Base-by-base conservation (phyloP, 257 asterid genomes). In the Verbascum thapsus region DNA sequence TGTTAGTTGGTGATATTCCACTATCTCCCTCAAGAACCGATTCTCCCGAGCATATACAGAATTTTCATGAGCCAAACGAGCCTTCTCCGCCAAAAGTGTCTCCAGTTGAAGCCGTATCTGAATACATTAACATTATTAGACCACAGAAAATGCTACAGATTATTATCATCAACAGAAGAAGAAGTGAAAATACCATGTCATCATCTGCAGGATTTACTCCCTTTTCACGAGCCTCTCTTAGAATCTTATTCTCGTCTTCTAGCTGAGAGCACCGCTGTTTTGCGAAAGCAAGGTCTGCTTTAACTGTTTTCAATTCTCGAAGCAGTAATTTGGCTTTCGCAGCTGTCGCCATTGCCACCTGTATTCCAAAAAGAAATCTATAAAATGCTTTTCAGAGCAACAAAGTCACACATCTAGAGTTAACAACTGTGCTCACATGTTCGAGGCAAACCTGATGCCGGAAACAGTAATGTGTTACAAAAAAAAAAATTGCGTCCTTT, bases 291-390 rank as follows among this genome's bases (percentile, higher is more conserved):
- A 92, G 82, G 73, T 92, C 94, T 20, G 95, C 94, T 74, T 89
- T 87, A 15, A 89, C 79, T 13, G 96, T 92, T 76, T 92, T 89
- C 48, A 92, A 80, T 79, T 92, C 99, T 43, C 95, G 78, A n/a
- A 92, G 80, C 1, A 92, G 94, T 51, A 92, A 86, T 70, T 92
- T 89, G 18, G 89, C 97, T 72, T 87, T 92, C 3, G 97, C 99
- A 67, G 99, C 96, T 12, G 94, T 89, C 30, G 97, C 99, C 97
- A 92, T 81, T 18, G 96, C 99, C 70, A 89, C 97, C 97, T 92
- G 79, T 26, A 26, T 26, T 5, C 32, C 32, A 26, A 26, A 26
- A 26, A 1, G 32, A 26, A 26, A 26, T 26, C 2, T 26, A 26
- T 26, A 26, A 26, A 26, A 26, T 26, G 32, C 32, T 5, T 26